Base-by-base conservation (phyloP, 441 rosid genomes). In the Pelargonium exstipulatum region DNA sequence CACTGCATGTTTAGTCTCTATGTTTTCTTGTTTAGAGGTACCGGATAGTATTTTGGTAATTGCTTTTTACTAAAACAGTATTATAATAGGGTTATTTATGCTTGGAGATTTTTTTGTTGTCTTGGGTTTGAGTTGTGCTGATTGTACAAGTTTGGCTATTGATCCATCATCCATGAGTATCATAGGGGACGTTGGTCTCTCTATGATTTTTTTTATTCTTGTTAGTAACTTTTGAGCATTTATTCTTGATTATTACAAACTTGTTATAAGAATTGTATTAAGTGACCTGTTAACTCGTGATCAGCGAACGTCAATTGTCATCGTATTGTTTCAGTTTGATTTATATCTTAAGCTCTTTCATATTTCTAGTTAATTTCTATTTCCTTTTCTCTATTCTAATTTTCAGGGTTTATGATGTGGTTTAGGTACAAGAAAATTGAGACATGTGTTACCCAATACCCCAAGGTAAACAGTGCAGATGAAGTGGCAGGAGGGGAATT, bases 401-500 rank as follows among this genome's bases (percentile, higher is more conserved):
- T n/a, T 51, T 51, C 1, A 6, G 9, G 8, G 18, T 4, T n/a
- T 51, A 51, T 51, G 1, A 2, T 51, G 58, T 51, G 58, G 8
- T 51, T 51, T 7, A 51, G 58, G 58, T 51, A 51, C 58, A 51
- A 51, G 58, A 51, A 51, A n/a, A 51, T 51, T 3, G 58, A 51
- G 58, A 51, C 58, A 4, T 51, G 58, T 51, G 20, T 51, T 3
- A 51, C 58, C 20, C 58, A 20, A 0, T 51, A 51, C 58, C 58
- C 58, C 58, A 51, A 51, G 58, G 58, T 51, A 14, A 51, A 51
- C 58, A 51, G 58, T 51, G 58, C 58, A 4, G 58, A 51, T 51
- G 58, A 51, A 51, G 58, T 51, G 16, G 58, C 58, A 51, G 58
- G 58, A 5, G 58, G 58, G 18, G 58, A 51, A 8, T 51, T 51